Evolutionary conservation across 441 rosid species (phyloP).

Genomic region (Croton setiger): DNA sequence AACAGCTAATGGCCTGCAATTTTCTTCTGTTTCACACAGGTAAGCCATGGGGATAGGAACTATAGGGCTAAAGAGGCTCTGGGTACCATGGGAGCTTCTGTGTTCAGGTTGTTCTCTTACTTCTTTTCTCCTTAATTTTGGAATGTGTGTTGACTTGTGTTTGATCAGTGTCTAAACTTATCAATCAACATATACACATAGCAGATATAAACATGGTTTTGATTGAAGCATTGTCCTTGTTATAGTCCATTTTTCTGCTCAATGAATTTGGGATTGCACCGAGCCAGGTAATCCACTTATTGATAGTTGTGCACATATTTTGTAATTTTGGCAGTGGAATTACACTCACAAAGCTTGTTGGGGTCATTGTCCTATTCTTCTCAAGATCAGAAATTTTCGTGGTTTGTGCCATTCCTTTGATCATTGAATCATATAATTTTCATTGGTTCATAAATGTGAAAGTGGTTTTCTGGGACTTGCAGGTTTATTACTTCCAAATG

Average conservation of each 20-base stretch:
- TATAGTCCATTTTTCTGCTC: neutral
- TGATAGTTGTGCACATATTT: too few relatives aligned
- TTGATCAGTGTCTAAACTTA: neutral
- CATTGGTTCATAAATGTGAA: slow-evolving; percentile 1
- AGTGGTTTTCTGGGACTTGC: slow-evolving; percentile 12
- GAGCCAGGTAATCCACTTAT: neutral
- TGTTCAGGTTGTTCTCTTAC: slow-evolving; percentile 55
- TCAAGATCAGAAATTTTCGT: slow-evolving; percentile 85
- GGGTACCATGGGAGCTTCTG: slow-evolving; percentile 90
- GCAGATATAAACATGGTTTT: neutral
- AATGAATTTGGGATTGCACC: neutral
- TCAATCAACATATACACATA: neutral
- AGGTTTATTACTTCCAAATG: slow-evolving; percentile 98
- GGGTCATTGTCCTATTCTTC: slow-evolving; percentile 90
- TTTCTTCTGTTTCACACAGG: slow-evolving; percentile 36
- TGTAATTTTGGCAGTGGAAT: slow-evolving; percentile 60
- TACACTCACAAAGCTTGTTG: slow-evolving; percentile 82
- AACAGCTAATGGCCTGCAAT: neutral
- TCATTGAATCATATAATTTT: neutral
- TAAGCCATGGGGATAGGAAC: slow-evolving; percentile 61
- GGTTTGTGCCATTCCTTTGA: slow-evolving; percentile 33
- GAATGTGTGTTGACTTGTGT: neutral
- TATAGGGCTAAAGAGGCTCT: slow-evolving; percentile 76
- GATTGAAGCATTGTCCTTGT: slow-evolving; percentile 1
- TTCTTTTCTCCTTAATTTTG: neutral